Conservation (phyloP, 768 basidiomycete species). For the Naganishia randhawae region DNA sequence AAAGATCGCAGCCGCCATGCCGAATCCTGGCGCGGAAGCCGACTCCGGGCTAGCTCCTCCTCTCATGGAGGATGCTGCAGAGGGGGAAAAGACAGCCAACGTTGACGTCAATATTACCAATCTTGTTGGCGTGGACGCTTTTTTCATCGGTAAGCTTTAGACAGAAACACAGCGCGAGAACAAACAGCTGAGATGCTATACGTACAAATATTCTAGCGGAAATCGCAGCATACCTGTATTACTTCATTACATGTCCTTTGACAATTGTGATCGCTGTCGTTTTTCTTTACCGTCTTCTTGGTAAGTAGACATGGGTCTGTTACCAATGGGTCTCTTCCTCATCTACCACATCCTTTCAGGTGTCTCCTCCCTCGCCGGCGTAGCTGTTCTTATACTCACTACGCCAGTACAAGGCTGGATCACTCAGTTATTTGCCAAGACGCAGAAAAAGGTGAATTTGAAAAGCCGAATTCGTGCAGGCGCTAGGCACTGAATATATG, state of each 20-base stretch:
- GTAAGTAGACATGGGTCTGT: slow-evolving; percentile 47
- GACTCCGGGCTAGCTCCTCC: slow-evolving; percentile 15
- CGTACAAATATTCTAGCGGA: slow-evolving; percentile 3
- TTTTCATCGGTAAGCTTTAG: slow-evolving; percentile 43
- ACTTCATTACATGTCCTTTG: slow-evolving; percentile 41
- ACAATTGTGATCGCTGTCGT: slow-evolving; percentile 65
- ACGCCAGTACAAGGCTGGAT: slow-evolving; percentile 46
- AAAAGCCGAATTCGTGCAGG: background rate
- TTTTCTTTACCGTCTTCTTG: slow-evolving; percentile 74
- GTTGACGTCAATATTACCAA: slow-evolving; percentile 49
- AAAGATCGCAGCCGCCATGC: slow-evolving; percentile 33
- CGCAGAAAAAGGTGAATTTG: slow-evolving; percentile 33
- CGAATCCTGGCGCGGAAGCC: slow-evolving; percentile 29
- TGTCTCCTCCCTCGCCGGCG: slow-evolving; percentile 41
- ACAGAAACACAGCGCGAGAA: background rate
- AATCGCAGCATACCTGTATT: slow-evolving; percentile 41
- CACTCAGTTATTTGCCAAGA: slow-evolving; percentile 39
- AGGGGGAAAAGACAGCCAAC: slow-evolving; percentile 31
- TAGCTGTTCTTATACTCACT: slow-evolving; percentile 40
- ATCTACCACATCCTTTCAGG: slow-evolving; percentile 16
- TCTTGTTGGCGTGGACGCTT: slow-evolving; percentile 49
- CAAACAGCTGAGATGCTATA: background rate
- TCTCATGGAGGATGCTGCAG: slow-evolving; percentile 28
- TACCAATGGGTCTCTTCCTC: background rate
- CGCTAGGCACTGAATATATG: background rate